Evolutionary conservation across 306 rosid genomes (phyloP), one percentile per base, ranked within the genome.

Genomic region (Castanea crenata): DNA sequence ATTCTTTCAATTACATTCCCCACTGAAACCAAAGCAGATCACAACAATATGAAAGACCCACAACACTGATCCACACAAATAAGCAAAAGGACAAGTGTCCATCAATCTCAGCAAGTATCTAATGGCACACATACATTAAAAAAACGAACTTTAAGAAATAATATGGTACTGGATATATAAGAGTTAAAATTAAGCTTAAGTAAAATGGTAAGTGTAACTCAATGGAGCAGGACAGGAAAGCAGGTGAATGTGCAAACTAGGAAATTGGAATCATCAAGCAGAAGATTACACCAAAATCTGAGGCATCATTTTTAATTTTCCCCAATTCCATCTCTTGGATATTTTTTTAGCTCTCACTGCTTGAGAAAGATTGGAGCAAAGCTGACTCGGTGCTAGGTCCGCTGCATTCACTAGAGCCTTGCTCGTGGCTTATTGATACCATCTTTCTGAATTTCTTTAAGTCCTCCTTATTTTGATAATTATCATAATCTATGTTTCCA

Each of bases 361-460:
- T 83, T 0, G 88, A 88, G 81, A 58, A 55, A 23, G 87, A 90
- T 16, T 69, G 85, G 64, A 46, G 74, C 55, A 67, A 74, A 34
- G 88, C 89, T 15, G 13, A 86, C 64, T 85, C 90, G 4, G 89
- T 85, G 80, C 89, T 86, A n/a, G 88, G 87, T n/a, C 78, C 87
- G 54, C 86, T 80, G 78, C 56, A 77, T 74, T 74, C 44, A 44
- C 78, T 76, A 27, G 77, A 54, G 34, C 85, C 80, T 51, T 62
- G 75, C 6, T 55, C 86, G 65, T 74, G 87, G 80, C 76, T 73
- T 52, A 78, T 82, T 20, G 83, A 55, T 41, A 89, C 86, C 71
- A 83, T 55, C 55, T 75, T 35, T 81, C 80, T 82, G 74, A 83
- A 85, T 51, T 72, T 85, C 88, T 74, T 79, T 21, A 85, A 27